Percentiles rank a stretch among this genome's conserved stretches.
phyloP scores from a whole-genome alignment of 169 alveolate species.

The Theileria annulata region DNA sequence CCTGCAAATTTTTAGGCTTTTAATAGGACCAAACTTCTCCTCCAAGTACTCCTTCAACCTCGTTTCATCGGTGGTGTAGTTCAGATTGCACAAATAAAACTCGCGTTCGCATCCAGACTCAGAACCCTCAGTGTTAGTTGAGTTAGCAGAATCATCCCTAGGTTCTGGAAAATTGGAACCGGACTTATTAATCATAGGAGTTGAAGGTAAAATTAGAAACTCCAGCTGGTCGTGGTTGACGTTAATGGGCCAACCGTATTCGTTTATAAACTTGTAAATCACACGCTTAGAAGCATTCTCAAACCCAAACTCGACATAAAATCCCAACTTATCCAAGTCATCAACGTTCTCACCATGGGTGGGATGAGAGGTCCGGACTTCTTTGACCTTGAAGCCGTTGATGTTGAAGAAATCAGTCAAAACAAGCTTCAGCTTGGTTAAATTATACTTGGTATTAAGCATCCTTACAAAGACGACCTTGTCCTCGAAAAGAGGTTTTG shows the following conservation, averaged over 20 bases:
- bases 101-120: constrained; percentile 3
- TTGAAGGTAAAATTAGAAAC: constrained; percentile 63
- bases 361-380: constrained; percentile 42
- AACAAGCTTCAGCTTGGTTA: constrained; percentile 47
- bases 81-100: constrained; percentile 55
- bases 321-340: neutral
- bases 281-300: constrained; percentile 64
- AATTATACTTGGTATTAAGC: constrained; percentile 28
- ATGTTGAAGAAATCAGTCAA: constrained; percentile 46
- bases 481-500: constrained; percentile 71
- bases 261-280: constrained; percentile 50
- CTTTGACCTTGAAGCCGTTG: constrained; percentile 33
- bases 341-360: neutral
- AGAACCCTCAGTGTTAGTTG: constrained; percentile 42
- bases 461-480: constrained; percentile 67
- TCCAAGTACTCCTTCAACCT: constrained; percentile 51
- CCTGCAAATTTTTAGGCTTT: constrained; percentile 46
- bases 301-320: constrained; percentile 57
- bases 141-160: constrained; percentile 32
- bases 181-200: constrained; percentile 60
- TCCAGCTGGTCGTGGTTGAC: constrained; percentile 60
- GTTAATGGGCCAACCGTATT: constrained; percentile 33
- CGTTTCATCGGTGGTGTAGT: constrained; percentile 22
- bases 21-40: constrained; percentile 37
- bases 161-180: constrained; percentile 43